Evolutionary conservation across 2,329 filamentous ascomycete species (phyloP).

Genomic region (Chrysoporthe austroafricana): DNA sequence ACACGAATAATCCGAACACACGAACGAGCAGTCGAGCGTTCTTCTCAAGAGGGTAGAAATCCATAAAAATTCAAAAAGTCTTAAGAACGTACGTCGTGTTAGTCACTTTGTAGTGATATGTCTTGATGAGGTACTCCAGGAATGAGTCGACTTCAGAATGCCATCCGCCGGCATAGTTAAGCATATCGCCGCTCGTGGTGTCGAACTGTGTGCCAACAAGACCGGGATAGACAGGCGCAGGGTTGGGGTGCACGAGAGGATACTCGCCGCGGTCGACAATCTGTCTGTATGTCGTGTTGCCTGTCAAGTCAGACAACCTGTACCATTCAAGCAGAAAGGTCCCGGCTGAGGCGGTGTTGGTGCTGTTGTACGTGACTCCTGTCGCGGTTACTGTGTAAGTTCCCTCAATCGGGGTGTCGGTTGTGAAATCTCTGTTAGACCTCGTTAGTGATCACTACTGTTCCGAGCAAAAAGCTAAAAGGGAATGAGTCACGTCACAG

Average conservation of each 20-base stretch:
- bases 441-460: neutral
- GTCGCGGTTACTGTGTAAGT: conserved; percentile 21
- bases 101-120: conserved; percentile 17
- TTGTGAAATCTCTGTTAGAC: conserved; percentile 1
- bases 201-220: conserved; percentile 21
- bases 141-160: conserved; percentile 19
- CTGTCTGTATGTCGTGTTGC: conserved; percentile 16
- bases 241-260: conserved; percentile 17
- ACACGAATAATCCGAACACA: neutral
- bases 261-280: conserved; percentile 20
- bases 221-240: conserved; percentile 16
- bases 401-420: conserved; percentile 18
- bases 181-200: conserved; percentile 13
- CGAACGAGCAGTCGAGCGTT: neutral
- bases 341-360: conserved; percentile 19
- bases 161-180: conserved; percentile 19
- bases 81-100: conserved; percentile 11
- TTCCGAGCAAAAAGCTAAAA: neutral
- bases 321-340: conserved; percentile 22
- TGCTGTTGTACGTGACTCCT: conserved; percentile 21
- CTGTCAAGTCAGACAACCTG: conserved; percentile 16
- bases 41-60: neutral
- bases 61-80: neutral
- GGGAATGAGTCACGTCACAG: neutral
- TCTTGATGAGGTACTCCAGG: conserved; percentile 21